A percentile compares a stretch with the other conserved stretches of the same genome.
phyloP scores from a whole-genome alignment of 2,329 filamentous ascomycete species.

The Lachnellula arida region DNA sequence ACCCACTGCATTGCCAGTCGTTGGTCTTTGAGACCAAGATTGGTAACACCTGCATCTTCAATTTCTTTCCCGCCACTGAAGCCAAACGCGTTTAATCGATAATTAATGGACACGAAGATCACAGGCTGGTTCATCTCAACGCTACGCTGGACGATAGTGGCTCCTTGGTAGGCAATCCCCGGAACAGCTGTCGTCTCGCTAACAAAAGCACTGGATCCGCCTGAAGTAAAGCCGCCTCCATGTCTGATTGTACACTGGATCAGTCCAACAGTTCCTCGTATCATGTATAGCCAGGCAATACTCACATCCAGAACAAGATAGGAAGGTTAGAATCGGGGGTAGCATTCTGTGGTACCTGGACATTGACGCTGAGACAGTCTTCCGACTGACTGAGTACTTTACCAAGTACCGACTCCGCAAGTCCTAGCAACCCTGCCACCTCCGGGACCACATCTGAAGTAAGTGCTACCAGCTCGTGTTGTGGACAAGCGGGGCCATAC shows the following conservation, averaged over 20 bases:
- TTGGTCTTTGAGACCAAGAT: constrained; percentile 48
- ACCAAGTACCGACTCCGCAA: neutral
- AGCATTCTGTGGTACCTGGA: neutral
- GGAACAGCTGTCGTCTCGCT: no score
- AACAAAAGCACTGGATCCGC: no score
- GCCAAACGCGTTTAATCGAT: neutral
- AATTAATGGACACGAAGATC: no score
- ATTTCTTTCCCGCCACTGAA: neutral
- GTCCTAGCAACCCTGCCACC: neutral
- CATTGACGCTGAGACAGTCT: neutral
- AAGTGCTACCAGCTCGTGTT: neutral
- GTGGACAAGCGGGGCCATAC: neutral
- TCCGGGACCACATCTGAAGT: neutral
- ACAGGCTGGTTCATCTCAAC: no score
- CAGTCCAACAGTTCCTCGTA: no score
- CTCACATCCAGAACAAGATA: no score
- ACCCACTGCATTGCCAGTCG: constrained; percentile 54
- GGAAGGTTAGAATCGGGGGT: no score
- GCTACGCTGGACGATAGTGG: no score
- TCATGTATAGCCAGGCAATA: no score
- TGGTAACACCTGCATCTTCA: neutral
- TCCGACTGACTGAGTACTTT: neutral
- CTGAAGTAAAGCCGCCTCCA: no score
- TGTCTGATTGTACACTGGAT: no score
- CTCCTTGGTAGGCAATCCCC: no score